Base-by-base conservation (phyloP, 169 alveolate species). In the Plasmodium falciparum region DNA sequence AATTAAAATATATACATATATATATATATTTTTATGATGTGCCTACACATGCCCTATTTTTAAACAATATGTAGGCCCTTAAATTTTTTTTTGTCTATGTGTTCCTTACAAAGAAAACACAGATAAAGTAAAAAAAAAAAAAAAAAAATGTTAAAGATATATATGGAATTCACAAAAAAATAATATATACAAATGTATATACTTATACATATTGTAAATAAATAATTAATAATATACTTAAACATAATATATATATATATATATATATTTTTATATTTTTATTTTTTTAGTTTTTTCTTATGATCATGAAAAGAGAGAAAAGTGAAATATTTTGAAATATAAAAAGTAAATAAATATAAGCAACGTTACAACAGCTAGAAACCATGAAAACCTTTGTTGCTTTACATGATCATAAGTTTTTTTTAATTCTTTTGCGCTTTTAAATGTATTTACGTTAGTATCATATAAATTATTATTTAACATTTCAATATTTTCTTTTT, bases 341-440 rank as follows among this genome's bases (percentile, higher is more conserved):
- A 83, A 58, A 72, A 83, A 67, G 20, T 83, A 83, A 5, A 63
- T 83, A 70, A 83, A 83, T 70, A 83, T 54, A 5, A 69, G 29
- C 33, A 83, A 39, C 8, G 86, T 70, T 56, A 83, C 56, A 61
- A 39, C 73, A 15, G 78, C 74, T 26, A 83, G 63, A 17, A 65
- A 67, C 91, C 91, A 83, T n/a, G 91, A 58, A 15, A 71, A 45
- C n/a, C 74, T 58, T 70, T 83, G 91, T 17, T 83, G 91, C 9
- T 15, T 83, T 49, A 83, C 91, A 83, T 52, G 69, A 17, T 67
- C 73, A 70, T 83, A 83, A 3, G 91, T 83, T 61, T 83, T 83
- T 62, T 83, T 83, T 70, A 83, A 70, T 70, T 83, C 91, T 33
- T 83, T 83, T 24, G 91, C 56, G 45, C 74, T 70, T 15, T 83